Evolutionary conservation across 2,329 filamentous ascomycete genomes (phyloP).

Genomic region (Diaporthe sp.): DNA sequence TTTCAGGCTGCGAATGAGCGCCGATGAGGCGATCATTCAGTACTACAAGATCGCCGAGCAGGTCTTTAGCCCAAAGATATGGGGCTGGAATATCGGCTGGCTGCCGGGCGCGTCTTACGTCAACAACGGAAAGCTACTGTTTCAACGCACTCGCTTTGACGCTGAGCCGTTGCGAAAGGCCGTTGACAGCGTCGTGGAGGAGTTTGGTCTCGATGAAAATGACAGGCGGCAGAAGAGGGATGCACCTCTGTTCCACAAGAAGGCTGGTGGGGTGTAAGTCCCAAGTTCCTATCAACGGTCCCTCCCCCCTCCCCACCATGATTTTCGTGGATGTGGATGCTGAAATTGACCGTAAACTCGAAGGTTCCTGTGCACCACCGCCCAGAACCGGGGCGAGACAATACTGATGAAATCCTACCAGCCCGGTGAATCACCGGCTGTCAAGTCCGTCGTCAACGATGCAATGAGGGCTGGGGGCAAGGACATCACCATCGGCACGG

Average conservation of each 20-base stretch:
- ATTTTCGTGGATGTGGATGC: not conserved
- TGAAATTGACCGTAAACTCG: not conserved
- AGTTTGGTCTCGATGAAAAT: not conserved
- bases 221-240: not conserved
- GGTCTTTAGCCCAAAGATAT: conserved; percentile 1
- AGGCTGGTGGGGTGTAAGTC: not conserved
- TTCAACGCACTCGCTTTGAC: not conserved
- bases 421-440: not conserved
- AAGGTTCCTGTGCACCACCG: not conserved
- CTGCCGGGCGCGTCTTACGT: not conserved
- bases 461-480: not conserved
- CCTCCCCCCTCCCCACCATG: not conserved
- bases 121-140: not conserved
- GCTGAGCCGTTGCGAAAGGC: not conserved
- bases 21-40: not conserved
- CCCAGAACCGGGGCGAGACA: not conserved
- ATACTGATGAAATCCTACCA: not conserved
- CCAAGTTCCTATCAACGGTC: not conserved
- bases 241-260: not conserved
- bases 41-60: not conserved
- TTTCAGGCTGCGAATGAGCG: not conserved
- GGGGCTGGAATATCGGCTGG: not conserved
- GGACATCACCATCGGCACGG: not conserved
- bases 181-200: not conserved
- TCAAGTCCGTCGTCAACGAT: not conserved